These are phyloP conservation scores for Mortierella hygrophila DNA, from an alignment of 192 early-diverging fungal genomes.

Conservation along the genomic window DNA sequence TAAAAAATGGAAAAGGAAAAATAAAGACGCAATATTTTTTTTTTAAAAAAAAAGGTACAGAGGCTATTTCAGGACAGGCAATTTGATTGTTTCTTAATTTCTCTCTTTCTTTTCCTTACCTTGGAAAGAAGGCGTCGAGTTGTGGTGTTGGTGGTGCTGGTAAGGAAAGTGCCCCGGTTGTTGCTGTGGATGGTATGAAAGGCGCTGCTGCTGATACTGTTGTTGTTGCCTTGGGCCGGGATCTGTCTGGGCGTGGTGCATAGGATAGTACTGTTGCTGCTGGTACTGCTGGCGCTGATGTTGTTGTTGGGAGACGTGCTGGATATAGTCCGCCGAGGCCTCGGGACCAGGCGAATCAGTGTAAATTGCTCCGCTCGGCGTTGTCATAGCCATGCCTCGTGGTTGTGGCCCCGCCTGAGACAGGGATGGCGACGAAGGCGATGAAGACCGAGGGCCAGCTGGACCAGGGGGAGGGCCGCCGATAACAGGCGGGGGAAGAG, in stretches of 20 bases:
- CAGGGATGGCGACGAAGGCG: neutral
- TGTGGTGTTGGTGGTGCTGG: constrained; percentile 22
- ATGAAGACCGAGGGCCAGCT: neutral
- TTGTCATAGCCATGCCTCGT: neutral
- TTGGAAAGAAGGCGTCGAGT: constrained; percentile 26
- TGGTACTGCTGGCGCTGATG: neutral
- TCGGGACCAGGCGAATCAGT: constrained; percentile 38
- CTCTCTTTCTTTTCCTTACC: constrained; percentile 3
- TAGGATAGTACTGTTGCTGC: constrained; percentile 9
- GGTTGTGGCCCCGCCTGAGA: neutral
- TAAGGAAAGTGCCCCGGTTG: neutral
- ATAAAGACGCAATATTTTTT: constrained; percentile 8
- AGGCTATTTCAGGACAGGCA: neutral
- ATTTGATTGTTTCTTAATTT: neutral
- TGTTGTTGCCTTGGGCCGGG: constrained; percentile 1
- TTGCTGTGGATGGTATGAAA: neutral
- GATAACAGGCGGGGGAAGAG: neutral
- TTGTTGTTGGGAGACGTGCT: constrained; percentile 10
- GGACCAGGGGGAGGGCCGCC: neutral
- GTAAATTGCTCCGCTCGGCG: neutral
- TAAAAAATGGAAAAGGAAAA: neutral
- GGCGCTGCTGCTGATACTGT: neutral
- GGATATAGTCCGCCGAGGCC: constrained; percentile 25
- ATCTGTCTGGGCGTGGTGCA: constrained; percentile 10
- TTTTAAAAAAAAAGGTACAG: neutral